Conservation (phyloP, 805 yeast genomes). For the Saccharomycodes ludwigii region DNA sequence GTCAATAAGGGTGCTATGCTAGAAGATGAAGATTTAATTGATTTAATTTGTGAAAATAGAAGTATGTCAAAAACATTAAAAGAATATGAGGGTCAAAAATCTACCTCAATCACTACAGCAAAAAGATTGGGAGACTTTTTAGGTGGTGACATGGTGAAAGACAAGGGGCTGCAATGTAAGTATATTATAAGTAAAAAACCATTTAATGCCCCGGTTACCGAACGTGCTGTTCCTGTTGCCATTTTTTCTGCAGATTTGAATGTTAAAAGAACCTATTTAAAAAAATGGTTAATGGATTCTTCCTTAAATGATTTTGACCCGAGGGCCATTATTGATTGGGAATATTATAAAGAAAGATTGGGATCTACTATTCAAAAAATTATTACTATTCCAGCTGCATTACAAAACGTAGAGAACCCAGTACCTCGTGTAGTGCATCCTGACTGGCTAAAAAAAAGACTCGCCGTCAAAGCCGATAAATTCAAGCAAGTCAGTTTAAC, state of each 20-base stretch:
- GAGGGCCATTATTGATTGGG: constrained; percentile 85
- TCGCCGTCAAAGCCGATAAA: constrained; percentile 48
- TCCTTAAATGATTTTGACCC: constrained; percentile 75
- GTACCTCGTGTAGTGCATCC: constrained; percentile 94
- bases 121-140: constrained; percentile 84
- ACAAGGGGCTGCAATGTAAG: constrained; percentile 90
- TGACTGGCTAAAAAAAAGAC: constrained; percentile 69
- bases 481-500: constrained; percentile 59
- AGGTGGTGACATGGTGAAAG: constrained; percentile 94
- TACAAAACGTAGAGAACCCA: constrained; percentile 79
- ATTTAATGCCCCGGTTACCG: constrained; percentile 78
- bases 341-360: constrained; percentile 76
- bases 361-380: constrained; percentile 91
- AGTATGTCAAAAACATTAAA: constrained; percentile 85
- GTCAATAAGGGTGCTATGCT: constrained; percentile 77
- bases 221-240: constrained; percentile 92
- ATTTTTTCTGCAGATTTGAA: constrained; percentile 74
- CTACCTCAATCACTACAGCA: constrained; percentile 94
- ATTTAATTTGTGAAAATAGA: constrained; percentile 89
- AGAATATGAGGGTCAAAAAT: constrained; percentile 83
- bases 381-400: constrained; percentile 93
- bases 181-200: constrained; percentile 84
- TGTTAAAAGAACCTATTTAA: constrained; percentile 59
- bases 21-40: constrained; percentile 90
- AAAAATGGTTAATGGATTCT: constrained; percentile 80